These are phyloP conservation scores for Chondrus crispus DNA, from an alignment of 23 red algal genomes.

Conservation along the genomic window DNA sequence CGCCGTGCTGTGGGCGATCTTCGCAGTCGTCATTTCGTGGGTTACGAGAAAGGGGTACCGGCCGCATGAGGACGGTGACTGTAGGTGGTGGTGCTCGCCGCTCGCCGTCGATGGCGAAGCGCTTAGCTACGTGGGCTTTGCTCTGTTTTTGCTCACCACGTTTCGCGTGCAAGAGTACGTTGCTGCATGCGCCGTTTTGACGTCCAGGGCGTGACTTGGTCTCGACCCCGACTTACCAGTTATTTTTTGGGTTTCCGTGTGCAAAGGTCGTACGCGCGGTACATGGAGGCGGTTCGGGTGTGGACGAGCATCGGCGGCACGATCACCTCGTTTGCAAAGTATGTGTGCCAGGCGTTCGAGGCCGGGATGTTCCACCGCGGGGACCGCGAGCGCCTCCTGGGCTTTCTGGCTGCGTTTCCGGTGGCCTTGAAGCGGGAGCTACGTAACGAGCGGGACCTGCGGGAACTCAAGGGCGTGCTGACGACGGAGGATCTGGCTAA, in stretches of 20 bases:
- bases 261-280: slow-evolving; percentile 29
- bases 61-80: slow-evolving; percentile 27
- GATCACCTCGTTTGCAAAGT: slow-evolving; percentile 40
- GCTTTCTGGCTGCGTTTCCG: slow-evolving; percentile 45
- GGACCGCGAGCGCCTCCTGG: slow-evolving; percentile 52
- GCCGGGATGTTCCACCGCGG: slow-evolving; percentile 35
- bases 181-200: neutral
- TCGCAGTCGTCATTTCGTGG: slow-evolving; percentile 38
- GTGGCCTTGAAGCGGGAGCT: slow-evolving; percentile 47
- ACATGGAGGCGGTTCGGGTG: slow-evolving; percentile 49
- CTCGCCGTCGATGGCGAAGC: slow-evolving; percentile 53
- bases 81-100: slow-evolving; percentile 62
- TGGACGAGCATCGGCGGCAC: slow-evolving; percentile 58
- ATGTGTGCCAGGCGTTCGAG: slow-evolving; percentile 45
- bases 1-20: neutral
- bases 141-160: slow-evolving; percentile 55
- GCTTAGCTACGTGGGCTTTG: slow-evolving; percentile 51
- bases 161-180: slow-evolving; percentile 64
- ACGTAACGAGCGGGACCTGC: slow-evolving; percentile 37
- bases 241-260: neutral
- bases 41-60: neutral
- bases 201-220: neutral
- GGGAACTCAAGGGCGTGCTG: slow-evolving; percentile 45
- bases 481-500: slow-evolving; percentile 29
- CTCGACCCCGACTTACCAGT: neutral